Base-by-base conservation (phyloP, 2,329 filamentous ascomycete genomes). In the Aspergillus jensenii region DNA sequence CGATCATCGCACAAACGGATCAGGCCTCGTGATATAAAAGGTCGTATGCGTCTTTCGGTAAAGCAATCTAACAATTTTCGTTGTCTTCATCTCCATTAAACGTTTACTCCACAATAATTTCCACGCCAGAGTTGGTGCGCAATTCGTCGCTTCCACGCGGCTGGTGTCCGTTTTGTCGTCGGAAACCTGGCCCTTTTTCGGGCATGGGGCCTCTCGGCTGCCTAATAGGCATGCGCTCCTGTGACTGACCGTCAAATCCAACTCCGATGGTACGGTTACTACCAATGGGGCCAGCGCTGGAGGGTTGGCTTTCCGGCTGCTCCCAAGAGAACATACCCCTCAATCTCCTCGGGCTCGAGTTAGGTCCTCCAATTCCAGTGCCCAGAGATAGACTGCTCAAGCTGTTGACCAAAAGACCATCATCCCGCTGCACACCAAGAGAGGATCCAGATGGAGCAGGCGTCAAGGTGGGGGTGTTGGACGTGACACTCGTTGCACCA, bases 401-500 rank as follows among this genome's bases (percentile, higher is more conserved):
- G 57, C 85, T 86, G 67, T 87, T 86, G 67, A 88, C 84, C 39
- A 89, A 76, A 63, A 85, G 75, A 56, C 76, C 78, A 59, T 87
- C 85, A 59, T 85, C 82, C 56, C 82, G 81, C 67, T 81, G 80
- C 64, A 76, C 71, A 48, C 74, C 76, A 51, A 81, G 72, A 44
- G 74, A 75, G 45, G 76, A 76, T 47, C 75, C 79, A 71, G 79
- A 80, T 12, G 80, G 79, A 12, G 83, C 86, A 12, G 85, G 85
- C 3, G 87, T 89, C 59, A 89, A 78, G 51, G 83, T 88, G 8
- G 87, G 87, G 21, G 87, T 89, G 69, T 83, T 87, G 43, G 86
- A 86, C 31, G 84, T 81, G 37, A 78, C 82, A 65, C 80, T 86
- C 45, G 81, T 80, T 12, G 78, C 74, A 62, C 80, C 80, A 64